Evolutionary conservation across 2,329 filamentous ascomycete species (phyloP), one percentile per base, ranked within the genome.

Genomic region (Sporothrix luriei): DNA sequence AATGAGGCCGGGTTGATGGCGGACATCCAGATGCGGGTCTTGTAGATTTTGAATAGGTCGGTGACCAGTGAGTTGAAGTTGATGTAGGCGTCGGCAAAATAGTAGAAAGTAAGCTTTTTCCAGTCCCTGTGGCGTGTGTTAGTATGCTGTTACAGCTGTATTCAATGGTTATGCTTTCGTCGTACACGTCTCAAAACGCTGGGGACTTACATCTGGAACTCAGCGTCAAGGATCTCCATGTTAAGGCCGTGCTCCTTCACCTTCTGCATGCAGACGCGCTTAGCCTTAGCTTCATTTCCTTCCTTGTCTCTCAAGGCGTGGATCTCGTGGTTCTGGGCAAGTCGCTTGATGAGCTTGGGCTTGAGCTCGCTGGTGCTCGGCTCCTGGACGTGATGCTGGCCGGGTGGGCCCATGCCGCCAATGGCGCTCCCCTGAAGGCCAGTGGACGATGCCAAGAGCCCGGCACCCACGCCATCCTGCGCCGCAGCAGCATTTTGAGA

Each of bases 21-120:
- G 4, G 94, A 98, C 92, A 99, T 97, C 95, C 95, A 99, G 76
- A 99, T 99, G 75, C 96, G 89, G 26, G 94, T 97, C 83, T 99
- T 99, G 85, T 98, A 99, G 72, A 98, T 94, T 81, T 98, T 98
- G 86, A 98, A 99, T 14, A 99, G 85, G 78, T 99, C 95, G 0
- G 94, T 97, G 68, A 99, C 95, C 19, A 99, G 87, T 2, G 93
- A 92, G 78, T 99, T 99, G 85, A 99, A 99, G 82, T 98, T 98
- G 84, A 99, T 97, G 78, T 99, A 99, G 0, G 93, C 89, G 77
- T 97, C 94, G 68, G 95, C 94, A 78, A 97, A 99, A 81, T 98
- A 99, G 82, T 97, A 99, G 80, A 98, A 98, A 0, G 96, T 99
- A 69, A 99, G 83, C 79, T 99, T 99, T 82, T 98, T 97, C 89